Base-by-base conservation (phyloP, 2,329 filamentous ascomycete species). In the Dothideomycetidae sp. region DNA sequence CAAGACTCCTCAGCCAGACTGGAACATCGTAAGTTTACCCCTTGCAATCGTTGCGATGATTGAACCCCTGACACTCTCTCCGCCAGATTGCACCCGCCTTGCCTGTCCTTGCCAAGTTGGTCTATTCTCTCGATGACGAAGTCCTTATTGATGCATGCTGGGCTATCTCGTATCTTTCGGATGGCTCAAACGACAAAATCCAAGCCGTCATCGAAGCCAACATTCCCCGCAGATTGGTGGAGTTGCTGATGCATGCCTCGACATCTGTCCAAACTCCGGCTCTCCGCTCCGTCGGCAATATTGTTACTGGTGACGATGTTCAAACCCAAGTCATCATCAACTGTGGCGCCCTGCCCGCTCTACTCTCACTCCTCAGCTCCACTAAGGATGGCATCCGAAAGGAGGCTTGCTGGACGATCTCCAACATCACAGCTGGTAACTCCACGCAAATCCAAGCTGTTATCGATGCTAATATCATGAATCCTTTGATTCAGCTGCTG, bases 241-340 rank as follows among this genome's bases (percentile, higher is more conserved):
- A 98, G 69, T 74, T 98, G 39, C 74, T 98, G 47, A 94, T 94
- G 81, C 90, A 98, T 57, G 85, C 86, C 28, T 96, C 90, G 13
- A 98, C 90, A 42, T 96, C 90, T 0, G 90, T 98, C 39, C 90
- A 98, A 67, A 98, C 90, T 3, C 90, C 90, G 31, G 90, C 90
- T 33, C 80, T 98, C 40, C 81, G 90, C 49, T 98, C 90, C 0
- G 90, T 98, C 37, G 90, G 90, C 46, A 98, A 98, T 66, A 98
- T 98, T 50, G 90, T 98, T 37, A 98, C 90, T 30, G 90, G 90
- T 49, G 90, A 98, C 57, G 90, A 98, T 57, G 82, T 98, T 29
- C 90, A 98, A 66, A 98, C 90, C 15, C 90, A 98, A 62, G 85
- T 98, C 48, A 94, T 98, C 60, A 98, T 98, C 63, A 98, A 98